Conservation (phyloP, 83 land plant species). For the Thuja plicata region DNA sequence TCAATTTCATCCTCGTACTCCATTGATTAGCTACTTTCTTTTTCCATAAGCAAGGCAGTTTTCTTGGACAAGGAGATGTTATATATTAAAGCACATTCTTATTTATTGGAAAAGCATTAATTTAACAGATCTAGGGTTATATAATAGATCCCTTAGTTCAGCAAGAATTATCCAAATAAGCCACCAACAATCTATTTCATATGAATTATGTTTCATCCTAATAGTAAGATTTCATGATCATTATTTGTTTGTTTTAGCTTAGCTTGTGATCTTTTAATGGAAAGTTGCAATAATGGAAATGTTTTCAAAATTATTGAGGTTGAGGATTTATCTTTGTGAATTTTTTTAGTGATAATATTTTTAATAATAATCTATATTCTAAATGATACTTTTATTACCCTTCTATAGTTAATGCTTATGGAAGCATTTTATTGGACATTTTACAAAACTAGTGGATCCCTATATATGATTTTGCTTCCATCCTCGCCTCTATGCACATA, state of each 20-base stretch:
- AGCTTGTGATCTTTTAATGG: not conserved
- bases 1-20: too few relatives aligned
- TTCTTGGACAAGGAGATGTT: too few relatives aligned
- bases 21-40: too few relatives aligned
- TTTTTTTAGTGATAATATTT: not conserved
- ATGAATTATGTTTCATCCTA: constrained; percentile 78
- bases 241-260: not conserved
- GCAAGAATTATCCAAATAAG: constrained; percentile 57
- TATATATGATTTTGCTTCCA: constrained; percentile 53
- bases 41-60: too few relatives aligned
- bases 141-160: constrained; percentile 49
- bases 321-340: not conserved
- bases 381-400: not conserved
- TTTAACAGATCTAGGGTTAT: too few relatives aligned
- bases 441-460: constrained; percentile 64
- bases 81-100: too few relatives aligned
- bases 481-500: constrained; percentile 66
- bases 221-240: constrained; percentile 43
- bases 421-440: too few relatives aligned
- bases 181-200: constrained; percentile 59
- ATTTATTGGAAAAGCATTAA: too few relatives aligned
- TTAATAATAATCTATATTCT: not conserved
- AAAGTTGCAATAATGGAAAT: not conserved
- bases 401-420: too few relatives aligned
- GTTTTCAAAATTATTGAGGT: not conserved